Evolutionary conservation across 2,329 filamentous ascomycete species (phyloP), one percentile per base, ranked within the genome.

Genomic region (Penicillium paneum): DNA sequence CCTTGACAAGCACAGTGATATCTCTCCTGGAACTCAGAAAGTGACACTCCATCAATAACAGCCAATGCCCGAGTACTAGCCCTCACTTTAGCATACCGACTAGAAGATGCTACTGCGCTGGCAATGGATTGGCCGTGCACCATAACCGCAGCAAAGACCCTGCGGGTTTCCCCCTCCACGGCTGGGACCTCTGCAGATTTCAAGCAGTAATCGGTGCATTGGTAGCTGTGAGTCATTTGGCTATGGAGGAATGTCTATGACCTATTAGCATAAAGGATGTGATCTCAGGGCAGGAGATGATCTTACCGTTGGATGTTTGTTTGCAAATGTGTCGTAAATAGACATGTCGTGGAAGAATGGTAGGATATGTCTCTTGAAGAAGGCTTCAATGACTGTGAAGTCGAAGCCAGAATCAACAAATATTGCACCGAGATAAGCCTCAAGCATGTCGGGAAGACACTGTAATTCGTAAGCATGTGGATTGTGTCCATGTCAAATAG

Each of bases 341-440:
- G 80, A 77, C 86, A 97, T 96, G 71, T 97, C 88, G 48, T 82
- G 78, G 69, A 97, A 97, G 74, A 86, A 96, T 3, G 85, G 86
- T 53, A 81, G 80, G 52, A 97, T 82, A 59, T 92, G 85, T 13
- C 65, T 69, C n/a, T 83, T 74, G 72, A 96, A 97, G 74, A 99
- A 97, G 0, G 69, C 68, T 58, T 88, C 83, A 1, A 97, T 88
- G 17, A 85, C 79, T 12, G 71, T 70, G 71, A 88, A 97, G 67
- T 94, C 77, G 74, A 93, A 97, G 42, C 81, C 78, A 0, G 90
- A 88, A 72, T 99, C 94, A 11, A 99, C 88, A 69, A 97, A 97
- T 21, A 97, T 80, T 19, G 93, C 93, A 1, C 91, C 94, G 3
- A 97, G 76, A 64, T 91, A 94, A 0, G 93, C 85, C 78, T 99